These are phyloP conservation scores for Mycena floridula DNA, from an alignment of 768 basidiomycete species.

Conservation along the genomic window DNA sequence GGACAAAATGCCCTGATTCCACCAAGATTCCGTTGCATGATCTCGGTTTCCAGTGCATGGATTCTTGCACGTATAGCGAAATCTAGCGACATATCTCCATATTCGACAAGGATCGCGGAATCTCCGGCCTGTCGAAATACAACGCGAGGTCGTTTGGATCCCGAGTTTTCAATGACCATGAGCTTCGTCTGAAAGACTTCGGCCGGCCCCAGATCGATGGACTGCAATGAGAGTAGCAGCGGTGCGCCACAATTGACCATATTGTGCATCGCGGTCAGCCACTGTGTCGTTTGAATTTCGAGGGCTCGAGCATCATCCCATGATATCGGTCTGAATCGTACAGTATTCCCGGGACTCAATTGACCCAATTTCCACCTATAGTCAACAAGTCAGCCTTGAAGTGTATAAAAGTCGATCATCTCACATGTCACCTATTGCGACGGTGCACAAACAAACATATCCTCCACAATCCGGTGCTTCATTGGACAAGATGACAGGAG, in stretches of 20 bases:
- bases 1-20: constrained; percentile 39
- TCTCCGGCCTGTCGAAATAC: constrained; percentile 63
- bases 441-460: constrained; percentile 50
- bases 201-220: neutral
- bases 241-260: neutral
- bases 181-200: too few relatives aligned
- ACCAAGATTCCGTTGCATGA: constrained; percentile 22
- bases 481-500: constrained; percentile 55
- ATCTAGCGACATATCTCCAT: constrained; percentile 48
- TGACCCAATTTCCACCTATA: constrained; percentile 67
- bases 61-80: constrained; percentile 49
- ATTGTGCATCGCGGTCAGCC: constrained; percentile 20
- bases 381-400: neutral
- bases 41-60: constrained; percentile 43
- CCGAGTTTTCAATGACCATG: neutral
- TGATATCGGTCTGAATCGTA: constrained; percentile 46
- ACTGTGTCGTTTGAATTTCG: constrained; percentile 16
- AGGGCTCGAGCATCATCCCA: constrained; percentile 32
- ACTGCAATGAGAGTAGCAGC: neutral
- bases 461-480: constrained; percentile 65
- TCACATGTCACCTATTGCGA: constrained; percentile 45
- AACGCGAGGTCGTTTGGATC: constrained; percentile 20
- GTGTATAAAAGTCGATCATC: constrained; percentile 7
- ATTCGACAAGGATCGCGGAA: constrained; percentile 56
- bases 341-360: constrained; percentile 46